phyloP scores from a whole-genome alignment of 2,329 filamentous ascomycete species.

The Myriosclerotinia duriaeana region DNA sequence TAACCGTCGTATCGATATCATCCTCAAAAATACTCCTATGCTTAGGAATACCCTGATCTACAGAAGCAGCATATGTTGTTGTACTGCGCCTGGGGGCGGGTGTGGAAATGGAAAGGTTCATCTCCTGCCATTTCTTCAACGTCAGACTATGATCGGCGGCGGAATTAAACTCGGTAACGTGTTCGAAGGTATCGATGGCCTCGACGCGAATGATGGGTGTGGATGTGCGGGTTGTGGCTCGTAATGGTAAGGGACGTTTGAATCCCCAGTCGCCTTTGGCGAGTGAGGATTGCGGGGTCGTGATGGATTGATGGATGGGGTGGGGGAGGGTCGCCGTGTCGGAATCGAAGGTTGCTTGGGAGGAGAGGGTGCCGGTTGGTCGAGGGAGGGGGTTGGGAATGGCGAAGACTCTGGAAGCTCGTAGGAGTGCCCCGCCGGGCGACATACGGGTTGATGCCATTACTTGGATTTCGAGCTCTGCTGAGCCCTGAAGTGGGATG shows the following conservation, averaged over 20 bases:
- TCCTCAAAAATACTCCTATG: slow-evolving; percentile 59
- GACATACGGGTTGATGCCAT: slow-evolving; percentile 48
- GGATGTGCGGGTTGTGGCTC: slow-evolving; percentile 68
- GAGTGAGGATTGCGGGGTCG: slow-evolving; percentile 71
- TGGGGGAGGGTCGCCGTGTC: slow-evolving; percentile 71
- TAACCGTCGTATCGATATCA: slow-evolving; percentile 52
- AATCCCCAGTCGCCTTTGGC: slow-evolving; percentile 86
- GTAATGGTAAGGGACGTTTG: slow-evolving; percentile 78
- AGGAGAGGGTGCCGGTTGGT: slow-evolving; percentile 53
- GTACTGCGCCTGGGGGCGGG: slow-evolving; percentile 37
- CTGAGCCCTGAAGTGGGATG: slow-evolving; percentile 6
- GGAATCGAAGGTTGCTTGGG: slow-evolving; percentile 53
- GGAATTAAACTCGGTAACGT: slow-evolving; percentile 84
- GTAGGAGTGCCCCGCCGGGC: slow-evolving; percentile 69
- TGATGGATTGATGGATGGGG: slow-evolving; percentile 81
- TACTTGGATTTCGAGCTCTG: slow-evolving; percentile 18
- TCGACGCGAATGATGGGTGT: slow-evolving; percentile 76
- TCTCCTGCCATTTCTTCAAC: slow-evolving; percentile 81
- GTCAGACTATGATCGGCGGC: slow-evolving; percentile 79
- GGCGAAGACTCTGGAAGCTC: slow-evolving; percentile 86
- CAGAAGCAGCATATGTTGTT: too few relatives aligned
- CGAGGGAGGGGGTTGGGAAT: slow-evolving; percentile 73
- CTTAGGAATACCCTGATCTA: too few relatives aligned
- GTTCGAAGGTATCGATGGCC: slow-evolving; percentile 79
- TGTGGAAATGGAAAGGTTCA: slow-evolving; percentile 69